Base-by-base conservation (phyloP, 2,329 filamentous ascomycete species). In the Fusarium napiforme region DNA sequence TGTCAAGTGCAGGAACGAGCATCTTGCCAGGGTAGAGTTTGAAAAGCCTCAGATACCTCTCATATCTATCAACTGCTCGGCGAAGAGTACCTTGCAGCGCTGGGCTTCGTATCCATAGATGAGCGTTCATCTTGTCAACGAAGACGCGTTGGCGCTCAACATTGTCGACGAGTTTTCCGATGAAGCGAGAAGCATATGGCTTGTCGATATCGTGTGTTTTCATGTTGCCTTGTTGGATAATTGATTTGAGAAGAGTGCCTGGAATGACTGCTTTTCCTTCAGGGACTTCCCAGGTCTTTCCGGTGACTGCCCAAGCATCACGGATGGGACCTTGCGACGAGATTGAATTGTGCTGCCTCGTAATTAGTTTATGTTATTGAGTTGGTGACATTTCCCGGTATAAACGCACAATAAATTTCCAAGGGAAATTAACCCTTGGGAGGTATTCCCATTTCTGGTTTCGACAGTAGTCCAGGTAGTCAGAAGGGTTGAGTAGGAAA, bases 1-100 rank as follows among this genome's bases (percentile, higher is more conserved):
- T 79, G 42, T 84, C 83, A 6, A 83, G 74, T 4, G 82, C 82
- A 2, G 83, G 83, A 12, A 84, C 83, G 4, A 82, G 67, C 58
- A 79, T 79, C 26, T 70, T 79, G 14, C 71, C 67, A 2, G 79
- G 79, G 53, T 88, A 77, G 1, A 79, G 69, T 4, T 80, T 80
- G 52, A 84, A 77, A 6, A 84, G 76, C 26, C 72, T 71, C 46
- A 84, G 65, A 65, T 83, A 84, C 49, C 78, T 78, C 30, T 73
- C 71, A 56, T 86, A 86, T 18, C 84, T 80, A 5, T 75, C 74
- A 8, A 82, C 67, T 10, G 83, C 80, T 23, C 81, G 79, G 8
- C 61, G 26, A 19, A 85, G 63, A 1, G 82, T 85, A 9, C 80
- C 81, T 7, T 68, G 62, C 2, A 80, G 42, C 2, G 76, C 78